Percentiles rank a stretch among this genome's conserved stretches.
Conservation (phyloP, 768 basidiomycete species). For the Gautieria morchelliformis region DNA sequence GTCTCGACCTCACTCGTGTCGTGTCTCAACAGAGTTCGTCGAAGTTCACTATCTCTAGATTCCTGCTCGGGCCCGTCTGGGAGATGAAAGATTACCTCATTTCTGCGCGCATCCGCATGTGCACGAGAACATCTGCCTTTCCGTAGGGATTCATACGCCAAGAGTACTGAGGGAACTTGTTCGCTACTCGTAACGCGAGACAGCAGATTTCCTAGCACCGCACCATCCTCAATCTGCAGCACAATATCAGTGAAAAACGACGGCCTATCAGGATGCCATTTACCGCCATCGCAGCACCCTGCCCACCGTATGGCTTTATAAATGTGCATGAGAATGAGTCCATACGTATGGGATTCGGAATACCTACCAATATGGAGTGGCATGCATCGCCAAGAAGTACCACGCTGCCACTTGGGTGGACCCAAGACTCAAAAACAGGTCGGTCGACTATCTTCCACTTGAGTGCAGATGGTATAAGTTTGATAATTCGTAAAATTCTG, state of each 20-base stretch:
- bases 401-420: constrained; percentile 34
- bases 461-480: constrained; percentile 29
- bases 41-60: constrained; percentile 42
- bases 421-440: constrained; percentile 37
- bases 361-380: constrained; percentile 37
- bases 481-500: too few species aligned
- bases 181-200: constrained; percentile 31
- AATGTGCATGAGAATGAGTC: too few species aligned
- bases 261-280: background rate
- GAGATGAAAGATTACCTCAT: constrained; percentile 47
- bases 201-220: constrained; percentile 38
- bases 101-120: constrained; percentile 38
- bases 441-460: constrained; percentile 42
- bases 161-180: constrained; percentile 37
- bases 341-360: too few species aligned
- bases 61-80: constrained; percentile 44
- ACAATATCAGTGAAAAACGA: too few species aligned
- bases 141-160: constrained; percentile 44
- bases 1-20: constrained; percentile 13
- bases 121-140: constrained; percentile 38
- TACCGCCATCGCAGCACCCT: constrained; percentile 40
- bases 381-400: constrained; percentile 45
- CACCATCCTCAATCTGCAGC: constrained; percentile 32
- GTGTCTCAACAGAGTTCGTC: constrained; percentile 28
- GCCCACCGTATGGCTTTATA: constrained; percentile 36